Evolutionary conservation across 2,329 filamentous ascomycete genomes (phyloP), one percentile per base, ranked within the genome.

Genomic region (Colletotrichum tropicale): DNA sequence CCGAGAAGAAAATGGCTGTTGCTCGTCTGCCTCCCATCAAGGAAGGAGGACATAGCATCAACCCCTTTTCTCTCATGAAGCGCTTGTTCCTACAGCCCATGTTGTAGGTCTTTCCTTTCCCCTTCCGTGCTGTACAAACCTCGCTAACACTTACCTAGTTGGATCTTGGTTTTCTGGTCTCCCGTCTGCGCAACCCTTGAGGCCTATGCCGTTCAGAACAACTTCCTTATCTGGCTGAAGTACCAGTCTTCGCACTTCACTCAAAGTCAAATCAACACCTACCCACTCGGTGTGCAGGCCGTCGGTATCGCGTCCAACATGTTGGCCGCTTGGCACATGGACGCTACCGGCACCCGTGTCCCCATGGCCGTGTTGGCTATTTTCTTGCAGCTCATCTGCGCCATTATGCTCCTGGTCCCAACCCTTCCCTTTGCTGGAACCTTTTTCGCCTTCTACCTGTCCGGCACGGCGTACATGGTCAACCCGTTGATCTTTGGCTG

Each of bases 1-100:
- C 80, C n/a, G 80, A 79, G 58, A 82, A 84, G 68, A 83, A 85
- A 4, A 83, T 86, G 72, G 89, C 88, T 77, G 75, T 88, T 7
- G 78, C 80, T 34, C 79, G 84, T 2, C 76, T 85, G 5, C 81
- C 81, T 2, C 77, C 78, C 12, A 81, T 81, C 66, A 77, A 78
- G n/a, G 77, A 78, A 4, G 76, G 79, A 2, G 78, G 77, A 5
- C 80, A 82, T 65, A 80, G 77, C 34, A 79, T 82, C 60, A 77
- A 62, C 18, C 70, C 74, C 16, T 36, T 76, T 2, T 75, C 78
- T 4, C 76, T 82, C 34, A 69, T 79, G 52, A 81, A 80, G 76
- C 76, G 77, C 6, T 61, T 81, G 13, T 69, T 77, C 7, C 60
- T 56, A 18, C 76, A 72, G 4, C 69, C 77, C 0, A 78, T 77